Conservation (phyloP, 1,284 basidiomycete species). For the Waitea zeae region DNA sequence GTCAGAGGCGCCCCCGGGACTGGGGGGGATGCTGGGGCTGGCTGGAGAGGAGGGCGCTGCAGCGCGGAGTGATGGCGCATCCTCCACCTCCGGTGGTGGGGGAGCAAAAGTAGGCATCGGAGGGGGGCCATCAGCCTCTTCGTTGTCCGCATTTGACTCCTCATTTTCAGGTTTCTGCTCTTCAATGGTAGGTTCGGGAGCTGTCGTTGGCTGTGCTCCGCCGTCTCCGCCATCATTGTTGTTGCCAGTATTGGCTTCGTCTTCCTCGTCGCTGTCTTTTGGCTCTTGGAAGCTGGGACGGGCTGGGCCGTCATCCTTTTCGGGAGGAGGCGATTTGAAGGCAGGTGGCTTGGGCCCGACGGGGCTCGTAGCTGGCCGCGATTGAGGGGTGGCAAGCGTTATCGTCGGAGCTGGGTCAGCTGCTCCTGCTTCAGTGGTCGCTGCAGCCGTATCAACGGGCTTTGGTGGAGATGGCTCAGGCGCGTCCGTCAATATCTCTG, state of each 20-base stretch:
- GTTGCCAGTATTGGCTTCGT: too few species aligned
- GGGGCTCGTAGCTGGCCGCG: conserved; percentile 6
- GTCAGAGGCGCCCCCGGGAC: conserved; percentile 14
- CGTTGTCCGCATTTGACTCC: too few species aligned
- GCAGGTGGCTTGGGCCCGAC: conserved; percentile 24
- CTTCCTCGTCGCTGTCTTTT: conserved; percentile 4
- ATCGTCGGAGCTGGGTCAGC: conserved; percentile 8
- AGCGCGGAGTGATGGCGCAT: conserved; percentile 14
- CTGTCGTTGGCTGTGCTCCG: too few species aligned
- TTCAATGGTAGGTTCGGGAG: conserved; percentile 22
- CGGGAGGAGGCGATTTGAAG: conserved; percentile 30
- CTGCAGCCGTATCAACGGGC: conserved; percentile 3
- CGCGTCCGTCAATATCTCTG: too few species aligned
- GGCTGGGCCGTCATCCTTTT: conserved; percentile 13
- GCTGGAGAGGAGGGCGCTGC: conserved; percentile 18
- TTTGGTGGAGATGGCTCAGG: conserved; percentile 3
- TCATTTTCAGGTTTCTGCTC: conserved; percentile 21
- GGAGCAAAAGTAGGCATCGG: not conserved
- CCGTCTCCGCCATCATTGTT: too few species aligned
- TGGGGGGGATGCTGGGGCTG: conserved; percentile 24
- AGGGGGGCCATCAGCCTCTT: too few species aligned
- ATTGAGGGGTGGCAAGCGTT: conserved; percentile 3
- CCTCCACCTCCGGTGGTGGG: conserved; percentile 9
- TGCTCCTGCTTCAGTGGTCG: conserved; percentile 1
- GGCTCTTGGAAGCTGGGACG: conserved; percentile 8